Percentiles rank a stretch among this genome's conserved stretches.
phyloP scores from a whole-genome alignment of 331 rosid genomes.

The Quercus lobata region DNA sequence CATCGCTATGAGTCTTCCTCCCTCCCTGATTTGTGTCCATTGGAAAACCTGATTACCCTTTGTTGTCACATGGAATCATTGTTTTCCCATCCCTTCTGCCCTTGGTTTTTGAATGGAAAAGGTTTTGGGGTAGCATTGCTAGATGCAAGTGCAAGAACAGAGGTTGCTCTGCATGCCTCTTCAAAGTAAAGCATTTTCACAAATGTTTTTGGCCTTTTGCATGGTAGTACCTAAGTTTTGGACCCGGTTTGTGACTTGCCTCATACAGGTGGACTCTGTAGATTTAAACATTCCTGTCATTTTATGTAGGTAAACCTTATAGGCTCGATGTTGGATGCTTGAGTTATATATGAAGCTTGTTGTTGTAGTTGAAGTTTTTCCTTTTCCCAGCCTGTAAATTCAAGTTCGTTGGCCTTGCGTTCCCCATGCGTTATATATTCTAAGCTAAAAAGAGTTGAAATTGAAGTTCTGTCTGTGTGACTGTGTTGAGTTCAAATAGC shows the following conservation, averaged over 20 bases:
- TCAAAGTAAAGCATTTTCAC: neutral
- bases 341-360: neutral
- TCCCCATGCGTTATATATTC: neutral
- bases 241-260: neutral
- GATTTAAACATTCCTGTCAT: neutral
- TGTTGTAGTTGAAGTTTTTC: neutral
- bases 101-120: neutral
- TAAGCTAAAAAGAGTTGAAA: neutral
- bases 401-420: neutral
- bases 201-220: neutral
- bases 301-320: neutral
- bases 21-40: neutral
- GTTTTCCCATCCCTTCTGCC: neutral
- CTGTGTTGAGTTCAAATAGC: neutral
- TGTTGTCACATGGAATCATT: neutral
- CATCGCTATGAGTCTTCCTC: neutral
- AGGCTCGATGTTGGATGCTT: neutral
- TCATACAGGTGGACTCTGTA: neutral
- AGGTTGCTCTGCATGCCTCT: neutral
- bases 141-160: neutral
- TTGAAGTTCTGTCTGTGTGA: no score
- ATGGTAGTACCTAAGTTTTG: neutral
- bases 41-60: neutral
- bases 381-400: neutral
- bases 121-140: neutral